These are phyloP conservation scores for Senna tora DNA, from an alignment of 306 rosid species.

Conservation along the genomic window DNA sequence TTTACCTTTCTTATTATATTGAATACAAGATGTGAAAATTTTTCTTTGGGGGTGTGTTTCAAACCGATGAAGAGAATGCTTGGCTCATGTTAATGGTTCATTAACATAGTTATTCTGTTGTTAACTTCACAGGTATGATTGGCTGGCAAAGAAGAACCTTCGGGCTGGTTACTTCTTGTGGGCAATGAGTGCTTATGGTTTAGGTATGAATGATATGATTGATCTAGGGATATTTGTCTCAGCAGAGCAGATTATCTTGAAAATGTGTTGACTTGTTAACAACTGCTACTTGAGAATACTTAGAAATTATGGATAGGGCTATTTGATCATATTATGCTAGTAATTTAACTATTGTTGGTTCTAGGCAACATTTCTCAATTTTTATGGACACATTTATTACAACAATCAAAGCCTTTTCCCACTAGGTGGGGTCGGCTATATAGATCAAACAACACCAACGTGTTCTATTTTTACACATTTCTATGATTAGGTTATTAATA, in stretches of 20 bases:
- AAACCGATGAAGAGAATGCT: conserved; percentile 24
- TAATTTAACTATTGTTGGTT: neutral
- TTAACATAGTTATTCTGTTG: conserved; percentile 34
- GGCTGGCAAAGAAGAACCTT: conserved; percentile 88
- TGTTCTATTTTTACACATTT: no score
- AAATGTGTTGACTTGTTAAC: conserved; percentile 23
- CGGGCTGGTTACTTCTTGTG: conserved; percentile 85
- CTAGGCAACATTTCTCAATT: neutral
- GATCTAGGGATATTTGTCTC: conserved; percentile 13
- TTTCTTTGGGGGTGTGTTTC: conserved; percentile 20
- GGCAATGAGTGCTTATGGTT: conserved; percentile 98
- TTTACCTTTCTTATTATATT: neutral
- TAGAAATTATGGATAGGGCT: neutral
- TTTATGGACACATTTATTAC: neutral
- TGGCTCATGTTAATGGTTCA: conserved; percentile 7
- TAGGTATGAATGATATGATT: conserved; percentile 63
- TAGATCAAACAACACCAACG: no score
- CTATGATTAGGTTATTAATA: no score
- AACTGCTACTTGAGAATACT: conserved; percentile 10
- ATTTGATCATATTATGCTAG: neutral
- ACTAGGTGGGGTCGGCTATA: no score
- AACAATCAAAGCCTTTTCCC: no score
- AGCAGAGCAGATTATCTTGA: neutral
- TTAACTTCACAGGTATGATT: conserved; percentile 73
- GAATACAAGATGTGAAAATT: neutral